Conservation (phyloP, 495 filamentous ascomycete genomes). For the Lophium mytilinum region DNA sequence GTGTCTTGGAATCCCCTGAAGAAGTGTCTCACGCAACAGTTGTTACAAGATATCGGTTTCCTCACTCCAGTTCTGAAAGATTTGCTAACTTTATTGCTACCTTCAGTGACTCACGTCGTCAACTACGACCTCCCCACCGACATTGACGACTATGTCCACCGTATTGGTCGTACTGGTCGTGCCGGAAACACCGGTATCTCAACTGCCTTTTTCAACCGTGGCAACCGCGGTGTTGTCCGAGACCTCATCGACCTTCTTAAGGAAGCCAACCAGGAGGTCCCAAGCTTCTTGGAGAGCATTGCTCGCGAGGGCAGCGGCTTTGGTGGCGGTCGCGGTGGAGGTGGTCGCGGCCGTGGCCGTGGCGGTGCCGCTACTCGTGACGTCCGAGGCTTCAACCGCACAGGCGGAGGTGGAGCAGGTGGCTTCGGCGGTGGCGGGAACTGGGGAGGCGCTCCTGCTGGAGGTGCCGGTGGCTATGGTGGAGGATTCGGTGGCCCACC, state of each 20-base stretch:
- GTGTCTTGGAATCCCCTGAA: too few species aligned
- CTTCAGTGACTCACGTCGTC: constrained; percentile 95
- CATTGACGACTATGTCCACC: constrained; percentile 98
- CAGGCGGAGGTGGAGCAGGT: constrained; percentile 41
- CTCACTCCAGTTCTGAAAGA: too few species aligned
- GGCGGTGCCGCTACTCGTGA: constrained; percentile 70
- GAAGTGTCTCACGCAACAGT: too few species aligned
- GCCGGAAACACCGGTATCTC: constrained; percentile 98
- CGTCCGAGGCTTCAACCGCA: constrained; percentile 64
- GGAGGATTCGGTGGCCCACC: constrained; percentile 32
- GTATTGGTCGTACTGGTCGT: constrained; percentile 99
- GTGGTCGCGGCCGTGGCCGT: constrained; percentile 54
- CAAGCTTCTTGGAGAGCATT: constrained; percentile 88
- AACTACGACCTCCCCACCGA: constrained; percentile 99
- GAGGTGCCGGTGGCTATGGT: constrained; percentile 40
- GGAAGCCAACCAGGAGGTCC: constrained; percentile 96
- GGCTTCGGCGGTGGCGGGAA: constrained; percentile 45
- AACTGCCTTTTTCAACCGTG: constrained; percentile 99
- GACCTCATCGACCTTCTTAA: constrained; percentile 94
- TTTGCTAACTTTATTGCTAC: too few species aligned
- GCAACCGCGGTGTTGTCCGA: constrained; percentile 92
- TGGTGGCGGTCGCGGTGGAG: constrained; percentile 59
- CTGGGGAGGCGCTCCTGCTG: constrained; percentile 40
- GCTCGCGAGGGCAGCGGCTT: constrained; percentile 82
- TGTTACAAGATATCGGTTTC: too few species aligned